Evolutionary conservation across 1,139 yeast genomes (phyloP), one percentile per base, ranked within the genome.

Genomic region (Lodderomyces parapsilosis): DNA sequence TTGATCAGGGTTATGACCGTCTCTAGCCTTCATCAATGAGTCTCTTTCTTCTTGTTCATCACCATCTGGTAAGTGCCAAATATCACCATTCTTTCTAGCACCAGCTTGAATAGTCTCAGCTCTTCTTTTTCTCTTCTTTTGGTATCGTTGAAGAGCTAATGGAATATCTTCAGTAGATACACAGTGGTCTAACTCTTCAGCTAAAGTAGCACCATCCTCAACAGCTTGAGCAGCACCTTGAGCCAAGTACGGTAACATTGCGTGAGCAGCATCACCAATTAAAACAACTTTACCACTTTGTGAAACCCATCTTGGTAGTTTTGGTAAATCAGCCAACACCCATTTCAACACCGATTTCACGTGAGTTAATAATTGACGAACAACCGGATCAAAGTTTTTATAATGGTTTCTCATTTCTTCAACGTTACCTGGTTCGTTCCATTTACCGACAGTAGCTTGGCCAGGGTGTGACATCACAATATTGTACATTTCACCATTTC

Each of bases 241-340:
- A 15, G 33, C 33, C n/a, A 30, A 30, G 33, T 30, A 30, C 8
- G 33, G 33, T 15, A 30, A 30, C 33, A 30, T 30, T 15, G 33
- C 33, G 11, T 30, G 33, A 14, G 33, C 33, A 15, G 33, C 33
- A 30, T 30, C 33, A 8, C 33, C 33, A 9, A 30, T 30, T 13
- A 30, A 30, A 30, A 11, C 33, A 30, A 30, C 33, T n/a, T 30
- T 30, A n/a, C 33, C 33, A 17, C 33, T 30, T 15, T 30, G 19
- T 7, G 33, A 15, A 14, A 30, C 33, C 33, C 33, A 30, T 15
- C 33, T 30, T 15, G 33, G 33, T 15, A 30, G 15, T 13, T 30
- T 30, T 30, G 33, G 33, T 13, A 30, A 30, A 30, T 30, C 33
- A 30, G 33, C 33, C 33, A 30, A 30, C 10, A 30, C 33, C 33